Base-by-base conservation (phyloP, 441 rosid genomes). In the Raphanus hybrid region DNA sequence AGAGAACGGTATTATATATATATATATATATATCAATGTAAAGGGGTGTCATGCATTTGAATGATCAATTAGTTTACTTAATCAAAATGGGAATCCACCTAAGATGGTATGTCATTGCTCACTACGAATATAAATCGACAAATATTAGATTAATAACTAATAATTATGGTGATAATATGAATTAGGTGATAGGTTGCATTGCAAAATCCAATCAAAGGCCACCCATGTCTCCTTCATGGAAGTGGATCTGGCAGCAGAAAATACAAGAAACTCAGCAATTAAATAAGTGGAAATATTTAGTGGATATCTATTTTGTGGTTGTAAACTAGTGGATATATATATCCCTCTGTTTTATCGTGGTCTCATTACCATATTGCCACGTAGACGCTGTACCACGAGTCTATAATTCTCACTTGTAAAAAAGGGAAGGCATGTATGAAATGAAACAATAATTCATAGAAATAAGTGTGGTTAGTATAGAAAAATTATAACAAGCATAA, bases 171-270 rank as follows among this genome's bases (percentile, higher is more conserved):
- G 78, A 64, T 74, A 64, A 69, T 74, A 74, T 29, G 54, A 75
- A 74, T 74, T 79, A 74, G 78, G 75, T 74, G 75, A 74, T 69
- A 64, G 75, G 72, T 45, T 52, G 16, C 16, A 14, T 48, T 69
- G 78, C 75, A 74, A 79, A 69, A 74, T 74, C 71, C 55, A 74
- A 74, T 79, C 78, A 74, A 69, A 64, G 67, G n/a, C 82, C 75
- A 79, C 78, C 75, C 68, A 69, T 74, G 82, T 79, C 75, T 79
- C 75, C 75, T 79, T 69, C 67, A 74, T 74, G 71, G 71, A 79
- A 79, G 45, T 79, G 82, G 78, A 79, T 79, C 74, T 69, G 78
- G 82, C 78, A 73, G 66, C 70, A 78, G 54, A 55, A 74, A 69
- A 69, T 41, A 69, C 27, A 73, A 68, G 8, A 73, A 63, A 62